Base-by-base conservation (phyloP, 345 rosid species). In the Diplotaxis tenuifolia region DNA sequence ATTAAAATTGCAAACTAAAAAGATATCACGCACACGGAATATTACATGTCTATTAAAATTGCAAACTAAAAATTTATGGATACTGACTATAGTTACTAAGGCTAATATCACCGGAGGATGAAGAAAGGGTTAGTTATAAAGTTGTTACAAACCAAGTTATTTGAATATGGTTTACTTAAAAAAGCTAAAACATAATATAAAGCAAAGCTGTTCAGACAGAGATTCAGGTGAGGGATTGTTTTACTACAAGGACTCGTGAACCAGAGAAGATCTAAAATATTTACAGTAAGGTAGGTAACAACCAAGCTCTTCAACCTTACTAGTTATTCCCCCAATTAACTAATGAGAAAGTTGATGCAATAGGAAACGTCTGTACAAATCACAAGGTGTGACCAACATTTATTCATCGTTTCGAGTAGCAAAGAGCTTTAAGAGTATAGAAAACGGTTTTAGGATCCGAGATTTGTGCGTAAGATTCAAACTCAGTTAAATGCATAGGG, bases 401-500 rank as follows among this genome's bases (percentile, higher is more conserved):
- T 55, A 23, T 20, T 20, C 9, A 52, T 72, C 6, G 27, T 29
- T 0, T 10, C 10, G n/a, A 70, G 20, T 42, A 18, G 67, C 67
- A 49, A 29, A 20, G 67, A 47, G 32, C 27, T 71, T n/a, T 32
- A 20, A 45, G 15, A 50, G 52, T 62, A 10, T 25, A 4, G 18
- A 52, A 49, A 22, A 32, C 16, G 9, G 2, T 22, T 22, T 15
- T 21, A 63, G 57, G 12, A 74, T 72, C 79, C 79, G 18, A 32
- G 61, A 10, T 52, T 16, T 29, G 74, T 52, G 42, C 4, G 19
- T 31, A 6, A 34, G 61, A 23, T 34, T 60, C 12, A 20, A n/a
- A 56, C 16, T 45, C 29, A 92, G 65, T 83, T 96, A 85, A 92
- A 95, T 60, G 97, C 96, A 49, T 92, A 95, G 6, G 99, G 99